Base-by-base conservation (phyloP, 202 grass and related monocot genomes). In the Schoenoplectus triqueter region DNA sequence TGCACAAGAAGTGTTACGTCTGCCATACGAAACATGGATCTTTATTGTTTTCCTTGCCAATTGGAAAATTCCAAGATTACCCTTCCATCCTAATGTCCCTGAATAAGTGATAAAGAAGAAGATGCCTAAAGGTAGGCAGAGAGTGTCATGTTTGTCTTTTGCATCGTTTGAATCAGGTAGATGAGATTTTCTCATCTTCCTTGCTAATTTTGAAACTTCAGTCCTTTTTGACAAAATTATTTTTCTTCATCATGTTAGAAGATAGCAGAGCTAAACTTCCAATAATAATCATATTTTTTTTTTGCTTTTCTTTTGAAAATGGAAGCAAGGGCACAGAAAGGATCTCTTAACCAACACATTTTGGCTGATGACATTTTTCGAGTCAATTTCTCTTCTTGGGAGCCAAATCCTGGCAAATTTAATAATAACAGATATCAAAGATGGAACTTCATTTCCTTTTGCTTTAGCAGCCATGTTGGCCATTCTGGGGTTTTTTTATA, bases 361-460 rank as follows among this genome's bases (percentile, higher is more conserved):
- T 77, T 98, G 95, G 95, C 40, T 89, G 75, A 98, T 94, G 90
- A 91, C 90, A 56, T 95, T 98, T 88, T 92, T 93, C 10, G 96
- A 98, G 87, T 98, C 93, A 2, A 81, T 91, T 59, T 95, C 91
- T 69, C 86, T 91, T 55, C 41, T 92, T 87, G 88, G 91, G 80
- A 95, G 93, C 81, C 96, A 99, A 94, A 90, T 87, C 64, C 59
- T 95, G 22, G 87, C 93, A 72, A 99, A 99, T 73, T 63, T 87
- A 31, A 84, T 92, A 63, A 78, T 92, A 54, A 76, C 80, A 67
- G 66, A 90, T 85, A 71, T 78, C 56, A 7, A 85, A 61, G 87
- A 44, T 59, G 84, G 86, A 69, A 90, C 87, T 71, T 84, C 91
- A 84, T 61, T 85, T 63, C 87, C 90, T 19, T 93, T 84, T 87